phyloP scores from a whole-genome alignment of 176 grass and related monocot species.

The Alloteropsis semialata region DNA sequence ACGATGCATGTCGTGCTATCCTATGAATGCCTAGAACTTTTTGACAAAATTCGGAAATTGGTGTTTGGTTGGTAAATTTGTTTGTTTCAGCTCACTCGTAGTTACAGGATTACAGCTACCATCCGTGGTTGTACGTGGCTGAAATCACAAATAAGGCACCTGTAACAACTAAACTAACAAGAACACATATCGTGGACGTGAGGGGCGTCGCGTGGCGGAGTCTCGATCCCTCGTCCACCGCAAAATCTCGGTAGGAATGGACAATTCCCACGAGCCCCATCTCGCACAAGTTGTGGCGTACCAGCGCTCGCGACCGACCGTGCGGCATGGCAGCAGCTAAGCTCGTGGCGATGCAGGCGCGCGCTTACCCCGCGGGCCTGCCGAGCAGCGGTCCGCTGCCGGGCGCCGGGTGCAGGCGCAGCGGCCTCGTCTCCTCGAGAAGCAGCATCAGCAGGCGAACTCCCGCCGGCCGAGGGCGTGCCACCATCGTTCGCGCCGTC shows the following conservation, averaged over 20 bases:
- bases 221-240: not conserved
- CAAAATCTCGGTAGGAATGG: not conserved
- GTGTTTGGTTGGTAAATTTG: too few species aligned
- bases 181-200: constrained; percentile 30
- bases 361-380: not conserved
- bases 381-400: not conserved
- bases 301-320: not conserved
- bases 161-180: too few species aligned
- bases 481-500: constrained; percentile 15
- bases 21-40: too few species aligned
- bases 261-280: not conserved
- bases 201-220: not conserved
- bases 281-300: not conserved
- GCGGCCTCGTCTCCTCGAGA: not conserved
- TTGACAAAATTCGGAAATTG: too few species aligned
- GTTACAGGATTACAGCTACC: too few species aligned
- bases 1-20: too few species aligned
- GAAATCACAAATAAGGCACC: too few species aligned
- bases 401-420: not conserved
- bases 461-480: not conserved
- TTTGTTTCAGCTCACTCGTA: too few species aligned
- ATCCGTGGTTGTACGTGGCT: too few species aligned
- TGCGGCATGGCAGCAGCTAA: not conserved
- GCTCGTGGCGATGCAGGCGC: constrained; percentile 37
- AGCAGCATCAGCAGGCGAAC: not conserved